These are phyloP conservation scores for Xeromyces bisporus DNA, from an alignment of 495 filamentous ascomycete genomes.

Conservation along the genomic window DNA sequence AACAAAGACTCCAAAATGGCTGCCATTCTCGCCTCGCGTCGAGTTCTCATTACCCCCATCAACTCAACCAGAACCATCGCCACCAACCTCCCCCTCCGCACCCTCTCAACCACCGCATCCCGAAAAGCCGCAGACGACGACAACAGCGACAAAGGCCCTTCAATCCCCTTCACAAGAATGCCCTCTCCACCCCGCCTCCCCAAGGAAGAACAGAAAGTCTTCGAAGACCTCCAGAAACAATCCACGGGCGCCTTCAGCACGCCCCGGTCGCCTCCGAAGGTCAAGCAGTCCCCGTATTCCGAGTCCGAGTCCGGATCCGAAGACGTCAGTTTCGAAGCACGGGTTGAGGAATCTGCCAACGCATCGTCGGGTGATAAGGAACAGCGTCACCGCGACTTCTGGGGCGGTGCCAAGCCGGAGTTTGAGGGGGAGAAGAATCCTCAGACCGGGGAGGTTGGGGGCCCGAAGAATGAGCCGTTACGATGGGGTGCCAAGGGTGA, in stretches of 20 bases:
- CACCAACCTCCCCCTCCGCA: slow-evolving; percentile 11
- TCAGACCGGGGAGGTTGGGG: slow-evolving; percentile 88
- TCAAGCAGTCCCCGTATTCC: slow-evolving; percentile 29
- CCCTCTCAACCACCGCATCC: slow-evolving; percentile 18
- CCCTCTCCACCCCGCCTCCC: slow-evolving; percentile 75
- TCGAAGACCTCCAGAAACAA: slow-evolving; percentile 63
- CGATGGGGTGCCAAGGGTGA: slow-evolving; percentile 69
- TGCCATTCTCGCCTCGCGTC: slow-evolving; percentile 4
- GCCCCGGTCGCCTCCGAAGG: slow-evolving; percentile 22
- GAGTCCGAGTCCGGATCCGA: slow-evolving; percentile 11
- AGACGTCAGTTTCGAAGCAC: background rate
- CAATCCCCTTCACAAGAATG: slow-evolving; percentile 20
- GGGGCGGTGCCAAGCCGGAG: slow-evolving; percentile 64
- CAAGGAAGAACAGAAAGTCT: slow-evolving; percentile 78
- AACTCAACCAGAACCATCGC: slow-evolving; percentile 7
- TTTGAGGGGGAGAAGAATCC: slow-evolving; percentile 90
- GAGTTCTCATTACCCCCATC: slow-evolving; percentile 4
- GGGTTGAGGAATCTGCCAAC: slow-evolving; percentile 12
- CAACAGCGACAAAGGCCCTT: slow-evolving; percentile 1
- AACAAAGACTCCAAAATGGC: slow-evolving; percentile 6
- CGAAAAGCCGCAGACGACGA: slow-evolving; percentile 15
- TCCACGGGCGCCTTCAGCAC: slow-evolving; percentile 64
- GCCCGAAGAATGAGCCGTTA: slow-evolving; percentile 93
- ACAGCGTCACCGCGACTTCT: slow-evolving; percentile 53
- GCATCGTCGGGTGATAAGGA: slow-evolving; percentile 36